phyloP scores from a whole-genome alignment of 768 basidiomycete species.

The Agaricus subrufescens region DNA sequence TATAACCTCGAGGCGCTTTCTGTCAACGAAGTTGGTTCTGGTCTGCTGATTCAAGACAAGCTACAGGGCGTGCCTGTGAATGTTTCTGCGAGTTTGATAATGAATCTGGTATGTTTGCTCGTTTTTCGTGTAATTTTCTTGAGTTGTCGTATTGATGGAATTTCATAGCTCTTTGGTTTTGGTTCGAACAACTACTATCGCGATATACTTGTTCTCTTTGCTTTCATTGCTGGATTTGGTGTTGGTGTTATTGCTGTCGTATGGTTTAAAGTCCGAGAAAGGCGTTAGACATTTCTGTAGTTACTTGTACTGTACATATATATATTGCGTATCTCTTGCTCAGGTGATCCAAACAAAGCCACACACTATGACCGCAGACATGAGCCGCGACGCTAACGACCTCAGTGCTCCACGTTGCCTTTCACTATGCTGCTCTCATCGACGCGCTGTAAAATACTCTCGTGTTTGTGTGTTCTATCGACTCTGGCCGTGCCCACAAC shows the following conservation, averaged over 20 bases:
- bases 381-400: neutral
- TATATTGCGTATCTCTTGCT: neutral
- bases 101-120: constrained; percentile 61
- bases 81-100: constrained; percentile 78
- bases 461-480: neutral
- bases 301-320: neutral
- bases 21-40: constrained; percentile 90
- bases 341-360: neutral
- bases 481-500: neutral
- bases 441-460: neutral
- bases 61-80: constrained; percentile 79
- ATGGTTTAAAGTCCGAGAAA: constrained; percentile 73
- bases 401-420: neutral
- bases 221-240: constrained; percentile 78
- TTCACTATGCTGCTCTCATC: neutral
- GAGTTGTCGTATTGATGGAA: neutral
- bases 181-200: constrained; percentile 78
- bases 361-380: neutral
- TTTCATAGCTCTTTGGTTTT: constrained; percentile 80
- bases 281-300: constrained; percentile 38
- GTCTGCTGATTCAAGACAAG: constrained; percentile 76
- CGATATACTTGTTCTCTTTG: constrained; percentile 84
- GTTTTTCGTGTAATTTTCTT: neutral
- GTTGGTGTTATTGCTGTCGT: constrained; percentile 70
- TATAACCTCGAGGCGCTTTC: constrained; percentile 80